Conservation (phyloP, 345 rosid genomes). For the Theobroma cacao region DNA sequence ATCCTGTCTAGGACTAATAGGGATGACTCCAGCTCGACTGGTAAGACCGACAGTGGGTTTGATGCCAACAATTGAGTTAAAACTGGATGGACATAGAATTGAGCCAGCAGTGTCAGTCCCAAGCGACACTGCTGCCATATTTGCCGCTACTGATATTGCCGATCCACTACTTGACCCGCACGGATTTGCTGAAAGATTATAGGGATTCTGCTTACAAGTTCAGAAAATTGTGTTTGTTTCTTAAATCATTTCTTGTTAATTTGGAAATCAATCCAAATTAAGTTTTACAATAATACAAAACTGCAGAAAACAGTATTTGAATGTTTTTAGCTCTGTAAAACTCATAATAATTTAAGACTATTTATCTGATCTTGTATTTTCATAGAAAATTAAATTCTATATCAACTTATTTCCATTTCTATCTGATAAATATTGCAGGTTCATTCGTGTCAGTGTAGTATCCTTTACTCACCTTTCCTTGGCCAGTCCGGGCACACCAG, state of each 20-base stretch:
- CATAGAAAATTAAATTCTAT: too few relatives aligned
- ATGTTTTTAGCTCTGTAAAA: too few relatives aligned
- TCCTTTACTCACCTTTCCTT: slow-evolving; percentile 39
- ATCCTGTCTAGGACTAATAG: slow-evolving; percentile 59
- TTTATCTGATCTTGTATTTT: too few relatives aligned
- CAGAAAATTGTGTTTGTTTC: background rate
- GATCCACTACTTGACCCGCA: slow-evolving; percentile 82
- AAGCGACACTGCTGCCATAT: slow-evolving; percentile 53
- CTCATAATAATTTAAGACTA: too few relatives aligned
- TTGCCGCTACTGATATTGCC: slow-evolving; percentile 70
- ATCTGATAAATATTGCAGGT: background rate
- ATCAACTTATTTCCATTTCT: too few relatives aligned
- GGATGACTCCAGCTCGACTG: slow-evolving; percentile 68
- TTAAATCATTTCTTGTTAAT: background rate
- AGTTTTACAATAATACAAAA: too few relatives aligned
- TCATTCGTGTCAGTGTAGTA: background rate
- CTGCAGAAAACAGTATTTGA: background rate
- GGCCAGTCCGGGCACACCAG: slow-evolving; percentile 49
- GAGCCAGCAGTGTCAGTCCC: slow-evolving; percentile 81
- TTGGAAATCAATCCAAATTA: background rate
- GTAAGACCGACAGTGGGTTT: slow-evolving; percentile 75
- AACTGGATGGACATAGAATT: slow-evolving; percentile 52
- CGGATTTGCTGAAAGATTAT: slow-evolving; percentile 50
- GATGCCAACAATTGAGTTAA: slow-evolving; percentile 58
- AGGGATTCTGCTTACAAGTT: slow-evolving; percentile 58